A percentile compares a stretch with the other conserved stretches of the same genome.
Evolutionary conservation across 2,329 filamentous ascomycete species (phyloP).

Genomic region (Monosporascus cannonballus): DNA sequence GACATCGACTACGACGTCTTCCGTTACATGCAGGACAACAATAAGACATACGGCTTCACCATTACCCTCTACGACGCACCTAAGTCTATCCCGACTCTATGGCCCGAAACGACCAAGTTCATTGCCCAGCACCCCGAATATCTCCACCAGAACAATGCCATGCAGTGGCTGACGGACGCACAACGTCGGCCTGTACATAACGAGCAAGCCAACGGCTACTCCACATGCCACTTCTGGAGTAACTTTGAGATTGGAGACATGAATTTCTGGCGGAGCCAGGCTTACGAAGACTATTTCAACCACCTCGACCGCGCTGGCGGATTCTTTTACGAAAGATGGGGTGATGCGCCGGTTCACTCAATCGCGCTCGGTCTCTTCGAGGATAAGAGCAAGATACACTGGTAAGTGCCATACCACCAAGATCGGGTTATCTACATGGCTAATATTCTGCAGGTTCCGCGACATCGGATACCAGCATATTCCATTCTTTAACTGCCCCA

Average conservation of each 20-base stretch:
- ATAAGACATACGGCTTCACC: conserved; percentile 98
- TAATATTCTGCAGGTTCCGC: conserved; percentile 68
- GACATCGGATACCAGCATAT: conserved; percentile 99
- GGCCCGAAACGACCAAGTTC: conserved; percentile 95
- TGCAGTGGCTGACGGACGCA: conserved; percentile 80
- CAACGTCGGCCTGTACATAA: conserved; percentile 73
- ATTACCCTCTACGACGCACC: conserved; percentile 95
- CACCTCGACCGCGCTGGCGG: conserved; percentile 90
- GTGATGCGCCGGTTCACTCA: conserved; percentile 93
- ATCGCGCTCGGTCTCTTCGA: conserved; percentile 90
- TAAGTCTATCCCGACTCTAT: conserved; percentile 76
- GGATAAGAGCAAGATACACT: conserved; percentile 85
- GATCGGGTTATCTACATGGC: conserved; percentile 11
- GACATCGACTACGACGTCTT: conserved; percentile 98
- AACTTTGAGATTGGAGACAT: conserved; percentile 97
- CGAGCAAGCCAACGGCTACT: conserved; percentile 80
- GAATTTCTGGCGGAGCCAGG: conserved; percentile 83
- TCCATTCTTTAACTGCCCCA: conserved; percentile 98
- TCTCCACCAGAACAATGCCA: conserved; percentile 75
- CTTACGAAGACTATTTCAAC: conserved; percentile 93
- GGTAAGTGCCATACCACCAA: conserved; percentile 49
- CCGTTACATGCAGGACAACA: conserved; percentile 94
- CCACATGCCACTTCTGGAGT: conserved; percentile 98
- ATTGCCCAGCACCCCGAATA: conserved; percentile 77
- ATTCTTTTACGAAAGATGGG: conserved; percentile 99